Evolutionary conservation across 371 early-diverging fungal genomes (phyloP), one percentile per base, ranked within the genome.

Genomic region (Rhizomucor pusillus): DNA sequence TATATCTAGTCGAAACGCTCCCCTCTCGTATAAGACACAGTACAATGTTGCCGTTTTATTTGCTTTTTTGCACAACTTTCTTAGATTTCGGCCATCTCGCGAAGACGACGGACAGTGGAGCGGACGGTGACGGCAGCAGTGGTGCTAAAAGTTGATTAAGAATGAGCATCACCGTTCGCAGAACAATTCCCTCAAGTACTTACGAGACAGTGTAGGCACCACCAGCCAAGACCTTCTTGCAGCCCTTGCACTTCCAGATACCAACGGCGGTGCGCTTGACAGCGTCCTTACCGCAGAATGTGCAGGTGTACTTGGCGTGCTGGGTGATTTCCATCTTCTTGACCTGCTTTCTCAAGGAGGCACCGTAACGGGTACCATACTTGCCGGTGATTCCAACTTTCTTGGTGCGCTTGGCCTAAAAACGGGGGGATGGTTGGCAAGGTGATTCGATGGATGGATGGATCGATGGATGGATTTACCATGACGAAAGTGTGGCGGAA

Each of bases 341-440:
- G 66, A 99, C 91, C 87, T 93, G 93, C 90, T 99, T 99, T 87
- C 99, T 90, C 67, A 99, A 89, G 60, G 99, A 99, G 64, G 99
- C 95, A 90, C 99, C 99, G 87, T 99, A 99, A 86, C 99, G 97
- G 75, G 95, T 92, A 81, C 99, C 99, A 90, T 99, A 99, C 85
- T 99, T 99, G 75, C 99, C 99, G 83, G 90, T 88, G 78, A 99
- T 93, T 85, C 99, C 99, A 74, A 99, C 98, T 89, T 99, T 99
- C 88, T 95, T 98, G 56, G 99, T 99, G 81, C 98, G 91, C 84
- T 97, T 97, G 76, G 93, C 93, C 95, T 87, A 79, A 25, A 46
- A 29, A 18, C 22, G 36, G 5, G 13, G 13, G 16, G 10, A 1
- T n/a, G 25, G 24, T 18, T 19, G 14, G 23, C 14, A 39, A n/a